These are phyloP conservation scores for Arabidopsis suecica DNA, from an alignment of 345 rosid species.

Conservation along the genomic window DNA sequence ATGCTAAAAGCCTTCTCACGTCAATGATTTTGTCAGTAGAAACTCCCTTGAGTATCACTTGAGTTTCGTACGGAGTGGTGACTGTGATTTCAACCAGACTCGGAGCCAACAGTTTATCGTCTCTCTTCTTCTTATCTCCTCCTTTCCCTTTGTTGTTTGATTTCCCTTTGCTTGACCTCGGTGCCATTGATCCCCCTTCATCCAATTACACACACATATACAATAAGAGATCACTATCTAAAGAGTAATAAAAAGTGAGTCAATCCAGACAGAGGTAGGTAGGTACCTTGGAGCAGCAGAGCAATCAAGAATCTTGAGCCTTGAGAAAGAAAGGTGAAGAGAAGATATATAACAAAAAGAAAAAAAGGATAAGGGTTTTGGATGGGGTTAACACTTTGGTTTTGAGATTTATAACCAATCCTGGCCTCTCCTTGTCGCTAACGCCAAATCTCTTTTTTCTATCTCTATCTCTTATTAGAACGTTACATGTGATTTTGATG, in stretches of 20 bases:
- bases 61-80: constrained; percentile 70
- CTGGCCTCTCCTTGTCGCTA: constrained; percentile 49
- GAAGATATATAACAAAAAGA: constrained; percentile 48
- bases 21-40: constrained; percentile 92
- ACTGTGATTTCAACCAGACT: constrained; percentile 67
- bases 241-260: neutral
- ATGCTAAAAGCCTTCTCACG: constrained; percentile 71
- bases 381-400: constrained; percentile 24
- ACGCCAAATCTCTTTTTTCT: constrained; percentile 31
- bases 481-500: constrained; percentile 42
- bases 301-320: constrained; percentile 1
- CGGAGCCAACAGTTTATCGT: constrained; percentile 76
- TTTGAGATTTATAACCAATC: constrained; percentile 35
- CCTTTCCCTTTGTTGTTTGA: constrained; percentile 68
- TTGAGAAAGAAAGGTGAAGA: constrained; percentile 7
- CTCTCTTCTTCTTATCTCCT: constrained; percentile 88
- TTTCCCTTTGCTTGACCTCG: constrained; percentile 76
- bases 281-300: constrained; percentile 37
- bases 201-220: constrained; percentile 24
- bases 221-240: constrained; percentile 13
- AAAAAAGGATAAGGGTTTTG: constrained; percentile 53
- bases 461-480: constrained; percentile 15
- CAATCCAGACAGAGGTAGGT: neutral
- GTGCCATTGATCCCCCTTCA: constrained; percentile 65
- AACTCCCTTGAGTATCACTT: constrained; percentile 78